These are phyloP conservation scores for Balakata baccata DNA, from an alignment of 345 rosid genomes.

Conservation along the genomic window DNA sequence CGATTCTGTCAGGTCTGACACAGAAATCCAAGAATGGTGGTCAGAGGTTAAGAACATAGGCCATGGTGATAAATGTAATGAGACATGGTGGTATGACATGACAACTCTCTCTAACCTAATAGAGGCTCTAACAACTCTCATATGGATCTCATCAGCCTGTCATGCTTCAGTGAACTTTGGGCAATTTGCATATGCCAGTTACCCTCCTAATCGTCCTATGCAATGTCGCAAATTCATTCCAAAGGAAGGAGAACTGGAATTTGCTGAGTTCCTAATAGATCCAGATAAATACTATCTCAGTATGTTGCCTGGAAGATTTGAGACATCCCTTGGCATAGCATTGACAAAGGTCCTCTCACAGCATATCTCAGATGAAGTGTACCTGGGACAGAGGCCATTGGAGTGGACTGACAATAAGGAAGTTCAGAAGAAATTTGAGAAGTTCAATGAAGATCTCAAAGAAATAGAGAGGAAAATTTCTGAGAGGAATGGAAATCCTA, in stretches of 20 bases:
- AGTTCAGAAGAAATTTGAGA: conserved; percentile 28
- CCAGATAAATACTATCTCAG: conserved; percentile 41
- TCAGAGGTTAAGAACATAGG: conserved; percentile 49
- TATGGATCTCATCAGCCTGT: conserved; percentile 58
- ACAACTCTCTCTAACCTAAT: conserved; percentile 31
- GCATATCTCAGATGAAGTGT: conserved; percentile 47
- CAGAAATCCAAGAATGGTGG: conserved; percentile 70
- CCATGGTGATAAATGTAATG: conserved; percentile 47
- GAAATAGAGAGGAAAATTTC: conserved; percentile 39
- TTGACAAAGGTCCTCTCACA: conserved; percentile 46
- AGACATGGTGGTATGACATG: conserved; percentile 52
- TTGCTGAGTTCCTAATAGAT: conserved; percentile 34
- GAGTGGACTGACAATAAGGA: conserved; percentile 41
- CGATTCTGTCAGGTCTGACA: conserved; percentile 36
- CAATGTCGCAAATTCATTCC: conserved; percentile 45
- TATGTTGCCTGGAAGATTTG: conserved; percentile 50
- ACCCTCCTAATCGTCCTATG: conserved; percentile 53
- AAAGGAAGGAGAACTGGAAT: conserved; percentile 43
- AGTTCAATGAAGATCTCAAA: conserved; percentile 37
- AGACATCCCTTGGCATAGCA: conserved; percentile 40
- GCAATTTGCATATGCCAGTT: conserved; percentile 53
- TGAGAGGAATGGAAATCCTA: conserved; percentile 40
- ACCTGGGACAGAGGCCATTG: conserved; percentile 47
- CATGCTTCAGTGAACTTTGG: conserved; percentile 62
- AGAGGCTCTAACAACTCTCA: conserved; percentile 46